Evolutionary conservation across 768 basidiomycete genomes (phyloP), one percentile per base, ranked within the genome.

Genomic region (Boletales sp.): DNA sequence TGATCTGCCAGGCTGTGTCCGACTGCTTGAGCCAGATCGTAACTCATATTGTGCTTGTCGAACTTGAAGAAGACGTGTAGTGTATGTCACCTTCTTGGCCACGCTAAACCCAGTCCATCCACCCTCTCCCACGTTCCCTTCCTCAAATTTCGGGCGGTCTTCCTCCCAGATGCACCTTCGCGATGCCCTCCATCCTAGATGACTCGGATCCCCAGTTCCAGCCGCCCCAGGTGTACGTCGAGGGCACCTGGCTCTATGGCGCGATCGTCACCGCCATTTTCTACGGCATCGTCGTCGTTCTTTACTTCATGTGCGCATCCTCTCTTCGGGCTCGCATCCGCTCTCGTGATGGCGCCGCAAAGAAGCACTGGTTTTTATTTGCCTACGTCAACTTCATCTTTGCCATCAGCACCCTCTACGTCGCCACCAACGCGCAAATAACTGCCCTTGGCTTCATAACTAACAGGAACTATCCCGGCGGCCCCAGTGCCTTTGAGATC

Each of bases 1-100:
- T 75, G 74, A 47, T 81, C 74, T 8, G 73, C 68, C 7, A 73
- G 64, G 45, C 77, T 68, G 58, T 74, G 71, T 9, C 88, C 89
- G 41, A 90, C 78, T 19, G 86, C 82, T 69, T 83, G 76, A 3
- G 74, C 74, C 21, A 90, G 80, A 64, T 88, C 82, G 51, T 71
- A 68, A 39, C 75, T 69, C 81, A 83, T 83, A 25, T 25, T 5
- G 21, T 25, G 21, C 21, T 25, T 25, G 33, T 17, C 19, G 46
- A 41, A 12, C 11, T 13, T 6, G 37, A n/a, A 46, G 15, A 13
- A 21, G 35, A 5, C 21, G n/a, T n/a, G n/a, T n/a, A n/a, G 21
- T 25, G 21, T 25, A 25, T 25, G 21, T 25, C 21, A 25, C 21
- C 21, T 25, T 25, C 21, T 25, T 5, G 21, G 21, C 21, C 21